Evolutionary conservation across 352 stramenopile genomes (phyloP).

Genomic region (Phytophthora fragariae): DNA sequence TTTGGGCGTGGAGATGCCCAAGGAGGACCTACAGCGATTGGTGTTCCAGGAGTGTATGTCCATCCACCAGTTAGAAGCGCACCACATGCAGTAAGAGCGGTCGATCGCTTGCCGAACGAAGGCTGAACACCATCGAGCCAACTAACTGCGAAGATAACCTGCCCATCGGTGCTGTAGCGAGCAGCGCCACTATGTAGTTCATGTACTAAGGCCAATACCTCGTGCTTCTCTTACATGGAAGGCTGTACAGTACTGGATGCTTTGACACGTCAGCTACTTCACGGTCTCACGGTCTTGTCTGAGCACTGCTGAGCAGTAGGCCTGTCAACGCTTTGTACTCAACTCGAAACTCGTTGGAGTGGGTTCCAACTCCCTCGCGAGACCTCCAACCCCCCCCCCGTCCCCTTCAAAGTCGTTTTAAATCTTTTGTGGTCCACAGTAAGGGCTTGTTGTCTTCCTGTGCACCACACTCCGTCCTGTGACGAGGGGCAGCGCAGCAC

Average conservation of each 20-base stretch:
- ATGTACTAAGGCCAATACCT: slow-evolving; percentile 26
- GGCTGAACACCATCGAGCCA: background rate
- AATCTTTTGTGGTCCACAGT: no score
- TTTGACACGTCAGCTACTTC: background rate
- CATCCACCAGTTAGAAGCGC: slow-evolving; percentile 73
- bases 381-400: no score
- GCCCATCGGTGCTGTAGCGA: slow-evolving; percentile 1
- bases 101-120: slow-evolving; percentile 11
- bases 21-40: slow-evolving; percentile 84
- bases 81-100: slow-evolving; percentile 64
- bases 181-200: slow-evolving; percentile 25
- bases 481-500: no score
- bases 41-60: slow-evolving; percentile 83
- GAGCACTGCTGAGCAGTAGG: no score
- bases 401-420: no score
- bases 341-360: no score
- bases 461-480: no score
- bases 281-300: no score
- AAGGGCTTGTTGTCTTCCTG: no score
- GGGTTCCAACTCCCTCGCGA: no score
- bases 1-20: slow-evolving; percentile 85
- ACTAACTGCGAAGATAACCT: background rate
- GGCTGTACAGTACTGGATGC: background rate
- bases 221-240: background rate
- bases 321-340: no score